Evolutionary conservation across 2,329 filamentous ascomycete species (phyloP), one percentile per base, ranked within the genome.

Genomic region (Botryosphaeria agaves): DNA sequence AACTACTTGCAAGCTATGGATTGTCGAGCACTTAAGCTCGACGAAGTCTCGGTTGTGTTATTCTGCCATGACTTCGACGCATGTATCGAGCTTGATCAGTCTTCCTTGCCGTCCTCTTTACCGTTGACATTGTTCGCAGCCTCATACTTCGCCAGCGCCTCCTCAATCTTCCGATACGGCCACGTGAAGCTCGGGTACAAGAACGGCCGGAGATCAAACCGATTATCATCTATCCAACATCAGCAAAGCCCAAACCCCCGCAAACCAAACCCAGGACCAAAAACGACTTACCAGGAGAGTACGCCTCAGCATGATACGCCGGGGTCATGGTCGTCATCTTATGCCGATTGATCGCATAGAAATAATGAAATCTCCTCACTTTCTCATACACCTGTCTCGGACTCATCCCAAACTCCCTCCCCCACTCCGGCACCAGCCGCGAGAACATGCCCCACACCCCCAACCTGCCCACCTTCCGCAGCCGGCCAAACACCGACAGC

Each of bases 261-360:
- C n/a, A n/a, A n/a, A n/a, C n/a, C n/a, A n/a, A n/a, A n/a, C n/a
- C n/a, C n/a, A n/a, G n/a, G n/a, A n/a, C n/a, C n/a, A n/a, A n/a
- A n/a, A n/a, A n/a, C n/a, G n/a, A n/a, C n/a, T n/a, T n/a, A n/a
- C n/a, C n/a, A 0, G 61, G 59, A 21, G 49, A 59, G 39, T 75
- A 73, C 9, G 52, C 47, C 32, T 59, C 51, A 7, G 60, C 48
- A 40, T 74, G 71, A 23, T 71, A 56, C 3, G 61, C 59, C 0
- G 70, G 70, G 2, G 70, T 74, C 29, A 72, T 48, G 6, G 67
- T 62, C 1, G 69, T 73, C 48, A 66, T 63, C 51, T 78, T 78
- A 47, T 77, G 72, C 7, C 73, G 53, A 42, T 77, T 77, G 39
- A 76, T 69, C 0, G 64, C 59, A 42, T 76, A 74, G 42, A 62